Conservation (phyloP, 2,329 filamentous ascomycete genomes). For the Zymoseptoria crescenta region DNA sequence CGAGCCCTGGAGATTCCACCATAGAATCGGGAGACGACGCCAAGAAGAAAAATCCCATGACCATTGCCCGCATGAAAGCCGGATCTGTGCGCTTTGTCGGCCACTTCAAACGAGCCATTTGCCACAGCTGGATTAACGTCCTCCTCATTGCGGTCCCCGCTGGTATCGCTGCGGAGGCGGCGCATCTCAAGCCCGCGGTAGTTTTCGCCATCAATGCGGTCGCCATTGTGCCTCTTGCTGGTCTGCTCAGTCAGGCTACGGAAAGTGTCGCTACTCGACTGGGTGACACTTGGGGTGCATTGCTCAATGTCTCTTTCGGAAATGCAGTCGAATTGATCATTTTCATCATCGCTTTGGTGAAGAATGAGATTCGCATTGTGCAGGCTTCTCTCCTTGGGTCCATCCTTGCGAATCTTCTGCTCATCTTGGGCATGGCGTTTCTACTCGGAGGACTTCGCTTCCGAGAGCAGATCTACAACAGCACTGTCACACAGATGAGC, state of each 20-base stretch:
- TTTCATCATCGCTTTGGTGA: conserved; percentile 66
- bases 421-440: conserved; percentile 90
- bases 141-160: conserved; percentile 71
- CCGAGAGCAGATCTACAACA: conserved; percentile 92
- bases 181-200: conserved; percentile 34
- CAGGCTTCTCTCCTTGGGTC: conserved; percentile 85
- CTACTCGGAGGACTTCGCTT: conserved; percentile 77
- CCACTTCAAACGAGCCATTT: conserved; percentile 51
- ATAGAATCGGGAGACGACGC: conserved; percentile 33
- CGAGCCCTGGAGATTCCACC: conserved; percentile 47
- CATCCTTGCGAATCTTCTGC: conserved; percentile 77
- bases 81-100: conserved; percentile 47
- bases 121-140: conserved; percentile 70
- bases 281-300: conserved; percentile 42
- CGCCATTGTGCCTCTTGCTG: conserved; percentile 45
- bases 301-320: conserved; percentile 47
- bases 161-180: conserved; percentile 57
- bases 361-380: conserved; percentile 82
- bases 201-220: conserved; percentile 47
- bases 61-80: conserved; percentile 41
- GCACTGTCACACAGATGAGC: conserved; percentile 92
- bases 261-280: conserved; percentile 42
- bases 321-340: conserved; percentile 48
- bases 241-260: conserved; percentile 42
- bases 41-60: conserved; percentile 37